Conservation (phyloP, 225 moss, liverwort and hornwort species). For the Ulota crispa region DNA sequence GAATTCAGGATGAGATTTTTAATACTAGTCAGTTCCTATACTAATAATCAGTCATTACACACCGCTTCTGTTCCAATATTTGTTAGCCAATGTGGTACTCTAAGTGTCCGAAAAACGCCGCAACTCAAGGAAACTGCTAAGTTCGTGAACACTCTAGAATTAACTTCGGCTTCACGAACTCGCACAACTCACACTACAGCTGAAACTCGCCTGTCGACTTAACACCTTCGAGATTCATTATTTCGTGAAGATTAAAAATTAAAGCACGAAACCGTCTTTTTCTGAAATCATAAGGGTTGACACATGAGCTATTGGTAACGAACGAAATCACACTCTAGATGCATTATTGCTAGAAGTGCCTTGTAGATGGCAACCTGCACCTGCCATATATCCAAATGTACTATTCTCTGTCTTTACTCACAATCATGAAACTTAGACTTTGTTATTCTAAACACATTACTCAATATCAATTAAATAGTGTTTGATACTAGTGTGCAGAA, state of each 20-base stretch:
- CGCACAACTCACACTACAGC: not conserved
- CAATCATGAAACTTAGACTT: not conserved
- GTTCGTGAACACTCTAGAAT: not conserved
- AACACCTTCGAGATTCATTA: not conserved
- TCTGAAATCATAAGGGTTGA: not conserved
- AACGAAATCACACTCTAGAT: conserved; percentile 2
- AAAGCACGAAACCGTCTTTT: not conserved
- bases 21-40: not conserved
- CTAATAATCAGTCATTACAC: not conserved
- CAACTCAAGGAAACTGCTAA: not conserved
- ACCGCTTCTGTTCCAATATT: not conserved
- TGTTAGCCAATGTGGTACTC: not conserved
- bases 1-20: not conserved
- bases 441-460: not conserved
- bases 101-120: not conserved
- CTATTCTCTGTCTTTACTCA: not conserved
- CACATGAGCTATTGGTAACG: not conserved
- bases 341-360: not conserved
- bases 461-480: not conserved
- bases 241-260: not conserved
- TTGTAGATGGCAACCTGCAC: not conserved
- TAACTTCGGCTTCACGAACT: not conserved
- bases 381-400: not conserved
- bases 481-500: not conserved
- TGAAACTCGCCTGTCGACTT: not conserved